Evolutionary conservation across 495 filamentous ascomycete species (phyloP).

Genomic region (Annulohypoxylon stygium): DNA sequence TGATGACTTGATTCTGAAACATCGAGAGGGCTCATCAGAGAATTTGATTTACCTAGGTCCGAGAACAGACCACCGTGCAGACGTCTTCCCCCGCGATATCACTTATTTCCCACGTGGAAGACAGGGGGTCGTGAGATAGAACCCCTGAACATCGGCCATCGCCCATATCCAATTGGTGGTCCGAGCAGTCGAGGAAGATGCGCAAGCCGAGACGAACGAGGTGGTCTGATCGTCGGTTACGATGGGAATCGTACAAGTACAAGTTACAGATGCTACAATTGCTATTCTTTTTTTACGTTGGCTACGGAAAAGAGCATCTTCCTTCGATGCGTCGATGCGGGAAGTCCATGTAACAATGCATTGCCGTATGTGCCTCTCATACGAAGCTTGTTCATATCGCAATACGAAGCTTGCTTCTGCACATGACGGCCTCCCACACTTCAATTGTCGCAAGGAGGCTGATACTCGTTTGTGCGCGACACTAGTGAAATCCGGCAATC

Average conservation of each 20-base stretch:
- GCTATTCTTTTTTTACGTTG: not conserved
- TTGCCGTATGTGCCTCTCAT: slow-evolving; percentile 27
- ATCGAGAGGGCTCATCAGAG: slow-evolving; percentile 38
- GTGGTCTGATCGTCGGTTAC: slow-evolving; percentile 42
- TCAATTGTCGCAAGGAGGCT: slow-evolving; percentile 42
- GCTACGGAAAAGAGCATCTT: slow-evolving; percentile 17
- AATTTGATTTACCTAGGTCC: slow-evolving; percentile 29
- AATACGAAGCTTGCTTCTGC: slow-evolving; percentile 24
- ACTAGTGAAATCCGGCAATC: slow-evolving; percentile 29
- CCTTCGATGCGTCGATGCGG: slow-evolving; percentile 15
- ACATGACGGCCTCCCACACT: slow-evolving; percentile 36
- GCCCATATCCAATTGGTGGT: slow-evolving; percentile 34
- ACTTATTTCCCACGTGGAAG: slow-evolving; percentile 44
- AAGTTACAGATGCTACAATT: too few species aligned
- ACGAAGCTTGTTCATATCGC: slow-evolving; percentile 22
- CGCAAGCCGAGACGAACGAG: slow-evolving; percentile 39
- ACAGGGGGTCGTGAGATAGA: slow-evolving; percentile 40
- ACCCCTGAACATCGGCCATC: slow-evolving; percentile 41
- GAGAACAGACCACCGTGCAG: slow-evolving; percentile 48
- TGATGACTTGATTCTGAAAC: slow-evolving; percentile 40
- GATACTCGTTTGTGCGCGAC: slow-evolving; percentile 37
- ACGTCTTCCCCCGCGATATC: slow-evolving; percentile 48
- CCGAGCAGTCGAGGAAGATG: slow-evolving; percentile 29
- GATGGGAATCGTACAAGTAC: slow-evolving; percentile 24
- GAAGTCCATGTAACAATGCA: slow-evolving; percentile 31